A percentile compares a stretch with the other conserved stretches of the same genome.
Conservation (phyloP, 2,329 filamentous ascomycete genomes). For the Colletotrichum sp. region DNA sequence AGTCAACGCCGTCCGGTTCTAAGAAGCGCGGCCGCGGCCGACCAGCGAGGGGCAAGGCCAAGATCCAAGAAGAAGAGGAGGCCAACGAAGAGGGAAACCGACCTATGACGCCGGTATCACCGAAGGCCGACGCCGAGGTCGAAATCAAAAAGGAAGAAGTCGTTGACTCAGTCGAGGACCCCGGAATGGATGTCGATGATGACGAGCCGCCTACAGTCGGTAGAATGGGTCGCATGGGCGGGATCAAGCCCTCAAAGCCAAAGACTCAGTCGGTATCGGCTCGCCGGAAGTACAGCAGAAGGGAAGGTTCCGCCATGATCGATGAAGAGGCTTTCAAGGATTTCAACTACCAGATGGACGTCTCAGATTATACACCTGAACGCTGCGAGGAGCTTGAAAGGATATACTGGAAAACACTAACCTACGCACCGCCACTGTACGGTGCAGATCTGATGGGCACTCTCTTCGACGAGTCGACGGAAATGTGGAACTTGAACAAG, state of each 20-base stretch:
- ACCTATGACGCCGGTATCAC: constrained; percentile 19
- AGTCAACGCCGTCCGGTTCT: constrained; percentile 32
- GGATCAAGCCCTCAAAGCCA: constrained; percentile 54
- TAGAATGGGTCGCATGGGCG: constrained; percentile 52
- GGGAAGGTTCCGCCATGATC: constrained; percentile 78
- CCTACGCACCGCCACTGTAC: constrained; percentile 93
- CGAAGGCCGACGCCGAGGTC: constrained; percentile 39
- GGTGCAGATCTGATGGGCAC: constrained; percentile 97
- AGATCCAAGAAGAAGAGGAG: constrained; percentile 42
- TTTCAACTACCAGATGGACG: constrained; percentile 89
- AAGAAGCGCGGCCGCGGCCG: constrained; percentile 47
- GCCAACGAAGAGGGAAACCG: constrained; percentile 24
- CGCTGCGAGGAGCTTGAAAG: constrained; percentile 94
- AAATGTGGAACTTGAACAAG: constrained; percentile 93
- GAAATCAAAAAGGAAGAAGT: constrained; percentile 34
- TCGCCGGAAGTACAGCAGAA: constrained; percentile 83
- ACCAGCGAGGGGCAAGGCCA: constrained; percentile 41
- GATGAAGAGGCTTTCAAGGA: constrained; percentile 90
- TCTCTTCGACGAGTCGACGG: constrained; percentile 85
- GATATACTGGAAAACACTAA: constrained; percentile 96
- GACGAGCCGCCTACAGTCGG: constrained; percentile 40
- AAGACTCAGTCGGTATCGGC: constrained; percentile 81
- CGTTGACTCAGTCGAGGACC: constrained; percentile 58
- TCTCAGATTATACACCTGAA: constrained; percentile 88
- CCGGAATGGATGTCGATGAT: constrained; percentile 38